Percentiles rank a stretch among this genome's conserved stretches.
Conservation (phyloP, 164 flowering plant genomes). For the Berberis vulgaris region DNA sequence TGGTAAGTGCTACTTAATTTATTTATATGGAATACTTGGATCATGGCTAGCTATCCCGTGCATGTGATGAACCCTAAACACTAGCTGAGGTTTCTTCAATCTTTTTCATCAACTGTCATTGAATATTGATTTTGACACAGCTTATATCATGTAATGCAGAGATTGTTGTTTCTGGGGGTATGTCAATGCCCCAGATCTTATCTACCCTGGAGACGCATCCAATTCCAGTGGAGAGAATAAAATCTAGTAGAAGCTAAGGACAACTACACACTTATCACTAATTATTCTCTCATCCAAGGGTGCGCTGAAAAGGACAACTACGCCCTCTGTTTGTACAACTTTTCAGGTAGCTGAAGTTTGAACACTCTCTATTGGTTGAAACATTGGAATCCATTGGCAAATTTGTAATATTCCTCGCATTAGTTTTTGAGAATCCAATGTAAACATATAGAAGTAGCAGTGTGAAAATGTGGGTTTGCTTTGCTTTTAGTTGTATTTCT, state of each 20-base stretch:
- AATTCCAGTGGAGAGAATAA: constrained; percentile 29
- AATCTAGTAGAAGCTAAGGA: constrained; percentile 35
- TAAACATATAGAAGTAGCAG: background rate
- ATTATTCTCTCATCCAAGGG: background rate
- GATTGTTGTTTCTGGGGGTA: constrained; percentile 63
- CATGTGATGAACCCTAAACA: background rate
- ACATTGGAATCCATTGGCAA: background rate
- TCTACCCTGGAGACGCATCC: constrained; percentile 34
- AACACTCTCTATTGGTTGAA: background rate
- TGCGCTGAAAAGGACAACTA: background rate
- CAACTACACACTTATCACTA: background rate
- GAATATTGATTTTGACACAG: background rate
- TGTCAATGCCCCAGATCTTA: constrained; percentile 67
- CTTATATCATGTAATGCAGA: constrained; percentile 28
- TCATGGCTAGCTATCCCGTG: background rate
- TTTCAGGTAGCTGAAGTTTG: background rate
- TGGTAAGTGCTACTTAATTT: background rate
- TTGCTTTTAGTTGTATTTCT: background rate
- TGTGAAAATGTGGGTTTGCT: background rate
- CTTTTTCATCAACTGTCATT: background rate
- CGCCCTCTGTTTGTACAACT: constrained; percentile 1
- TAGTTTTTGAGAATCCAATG: background rate
- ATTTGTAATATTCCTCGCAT: background rate
- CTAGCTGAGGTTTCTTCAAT: background rate
- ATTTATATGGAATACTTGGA: background rate